Base-by-base conservation (phyloP, 352 stramenopile genomes). In the Phytophthora sp. region DNA sequence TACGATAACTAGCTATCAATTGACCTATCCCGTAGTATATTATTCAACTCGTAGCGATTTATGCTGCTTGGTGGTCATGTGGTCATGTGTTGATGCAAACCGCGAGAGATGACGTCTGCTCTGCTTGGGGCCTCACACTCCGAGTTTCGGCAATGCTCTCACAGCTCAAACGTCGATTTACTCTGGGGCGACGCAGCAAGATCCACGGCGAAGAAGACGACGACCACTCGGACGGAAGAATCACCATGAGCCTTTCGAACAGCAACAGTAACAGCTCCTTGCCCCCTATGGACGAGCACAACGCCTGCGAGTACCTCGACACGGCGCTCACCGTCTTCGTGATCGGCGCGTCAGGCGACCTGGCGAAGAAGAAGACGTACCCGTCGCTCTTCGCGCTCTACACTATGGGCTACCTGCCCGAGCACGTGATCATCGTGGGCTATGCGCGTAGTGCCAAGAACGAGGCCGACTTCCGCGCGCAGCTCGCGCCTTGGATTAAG, bases 341-440 rank as follows among this genome's bases (percentile, higher is more conserved):
- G 18, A 87, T 96, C 53, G 89, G 89, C 56, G 89, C 89, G 1
- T 96, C 89, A 12, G 89, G 89, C 50, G 89, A 96, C 63, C 77
- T 96, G 53, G 89, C 89, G 62, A 96, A 95, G 80, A 94, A 95
- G 77, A 96, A 96, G 73, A 98, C 91, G 54, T 97, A 96, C 64
- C 91, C 91, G 51, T 95, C 91, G 41, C 82, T 98, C 61, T 98
- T 97, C 63, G 79, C 88, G 20, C 78, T 98, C 27, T 97, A 91
- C 74, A 58, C 63, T 11, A 75, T 84, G 49, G 84, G 79, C 12
- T 94, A 94, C 71, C 76, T 97, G 55, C 89, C 89, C 0, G 69
- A 89, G 59, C 82, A 95, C 63, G 86, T 87, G 20, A 79, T 91
- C 41, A 91, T 98, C 64, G 79, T 95, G 44, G 91, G 89, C 54